These are phyloP conservation scores for Trichoderma oligosporum DNA, from an alignment of 2,329 filamentous ascomycete genomes.

Conservation along the genomic window DNA sequence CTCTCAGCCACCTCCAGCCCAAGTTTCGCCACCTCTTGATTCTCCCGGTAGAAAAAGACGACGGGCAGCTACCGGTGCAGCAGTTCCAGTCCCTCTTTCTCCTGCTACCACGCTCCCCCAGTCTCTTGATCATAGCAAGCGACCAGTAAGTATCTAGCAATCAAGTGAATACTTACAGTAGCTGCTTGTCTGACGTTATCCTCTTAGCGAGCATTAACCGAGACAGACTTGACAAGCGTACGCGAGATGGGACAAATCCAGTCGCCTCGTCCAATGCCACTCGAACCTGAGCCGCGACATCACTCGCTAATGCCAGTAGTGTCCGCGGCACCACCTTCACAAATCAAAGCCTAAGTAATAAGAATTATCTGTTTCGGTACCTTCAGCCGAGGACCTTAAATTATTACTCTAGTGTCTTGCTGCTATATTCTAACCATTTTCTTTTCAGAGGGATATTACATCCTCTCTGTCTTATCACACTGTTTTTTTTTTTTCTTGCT, in stretches of 20 bases:
- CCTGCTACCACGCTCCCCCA: neutral
- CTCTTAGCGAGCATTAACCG: neutral
- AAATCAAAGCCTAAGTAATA: conserved; percentile 7
- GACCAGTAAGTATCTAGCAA: neutral
- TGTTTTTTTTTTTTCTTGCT: neutral
- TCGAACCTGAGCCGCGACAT: conserved; percentile 9
- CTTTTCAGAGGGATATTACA: neutral
- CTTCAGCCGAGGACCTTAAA: neutral
- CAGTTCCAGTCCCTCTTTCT: neutral
- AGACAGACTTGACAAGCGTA: neutral
- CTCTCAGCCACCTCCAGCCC: neutral
- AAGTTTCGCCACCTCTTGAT: neutral
- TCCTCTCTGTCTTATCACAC: neutral
- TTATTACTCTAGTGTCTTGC: neutral
- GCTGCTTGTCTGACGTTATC: neutral
- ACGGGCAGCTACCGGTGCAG: conserved; percentile 2
- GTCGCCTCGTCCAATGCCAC: conserved; percentile 5
- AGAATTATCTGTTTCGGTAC: neutral
- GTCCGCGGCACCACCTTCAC: neutral
- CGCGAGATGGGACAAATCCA: neutral
- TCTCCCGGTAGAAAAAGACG: conserved; percentile 8
- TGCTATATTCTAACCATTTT: neutral
- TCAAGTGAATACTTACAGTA: no score
- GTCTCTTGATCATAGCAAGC: neutral
- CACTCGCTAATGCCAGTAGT: conserved; percentile 7